Conservation (phyloP, 2,329 filamentous ascomycete genomes). For the Talaromyces sp. region DNA sequence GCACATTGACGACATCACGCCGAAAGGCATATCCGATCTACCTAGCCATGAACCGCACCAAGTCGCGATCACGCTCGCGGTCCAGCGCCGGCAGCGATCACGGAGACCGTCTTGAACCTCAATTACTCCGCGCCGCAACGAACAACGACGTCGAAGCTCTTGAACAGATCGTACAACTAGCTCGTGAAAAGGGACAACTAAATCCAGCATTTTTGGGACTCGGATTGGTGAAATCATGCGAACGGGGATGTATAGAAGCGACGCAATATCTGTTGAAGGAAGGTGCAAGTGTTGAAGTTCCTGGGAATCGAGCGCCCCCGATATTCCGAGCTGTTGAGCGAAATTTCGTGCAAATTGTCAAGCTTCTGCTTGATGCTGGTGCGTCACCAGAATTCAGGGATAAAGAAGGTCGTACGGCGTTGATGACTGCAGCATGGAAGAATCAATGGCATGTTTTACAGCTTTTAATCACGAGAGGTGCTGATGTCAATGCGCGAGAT, state of each 20-base stretch:
- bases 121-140: conserved; percentile 38
- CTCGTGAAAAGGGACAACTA: conserved; percentile 32
- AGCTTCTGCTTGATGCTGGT: conserved; percentile 37
- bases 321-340: conserved; percentile 36
- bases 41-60: neutral
- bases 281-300: conserved; percentile 35
- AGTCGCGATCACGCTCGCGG: conserved; percentile 15
- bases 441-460: conserved; percentile 38
- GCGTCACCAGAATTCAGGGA: conserved; percentile 35
- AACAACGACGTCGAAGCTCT: conserved; percentile 33
- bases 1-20: neutral
- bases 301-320: conserved; percentile 28
- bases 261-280: conserved; percentile 33
- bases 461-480: conserved; percentile 32
- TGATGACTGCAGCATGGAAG: conserved; percentile 43
- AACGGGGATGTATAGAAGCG: conserved; percentile 31
- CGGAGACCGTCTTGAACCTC: conserved; percentile 38
- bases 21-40: neutral
- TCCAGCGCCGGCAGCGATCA: conserved; percentile 32
- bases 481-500: conserved; percentile 33
- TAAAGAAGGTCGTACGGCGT: conserved; percentile 41
- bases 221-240: conserved; percentile 37
- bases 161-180: conserved; percentile 27
- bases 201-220: conserved; percentile 36
- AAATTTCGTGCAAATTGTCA: conserved; percentile 41